These are phyloP conservation scores for Inga laurina DNA, from an alignment of 306 rosid species.

Conservation along the genomic window DNA sequence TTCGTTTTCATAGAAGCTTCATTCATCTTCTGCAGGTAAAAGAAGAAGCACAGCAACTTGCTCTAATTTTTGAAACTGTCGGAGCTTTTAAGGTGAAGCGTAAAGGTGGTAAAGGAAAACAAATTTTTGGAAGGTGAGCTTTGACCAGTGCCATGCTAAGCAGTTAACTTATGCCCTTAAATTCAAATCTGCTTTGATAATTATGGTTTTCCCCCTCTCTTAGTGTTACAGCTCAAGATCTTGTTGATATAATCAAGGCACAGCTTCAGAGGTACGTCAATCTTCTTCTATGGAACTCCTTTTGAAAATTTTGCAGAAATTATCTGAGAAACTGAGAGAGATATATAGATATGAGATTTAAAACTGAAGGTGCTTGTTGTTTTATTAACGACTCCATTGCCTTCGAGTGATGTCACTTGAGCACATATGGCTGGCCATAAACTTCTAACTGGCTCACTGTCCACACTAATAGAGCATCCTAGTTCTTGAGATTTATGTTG, in stretches of 20 bases:
- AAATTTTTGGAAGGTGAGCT: slow-evolving; percentile 81
- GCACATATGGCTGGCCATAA: not conserved
- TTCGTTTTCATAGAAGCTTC: not conserved
- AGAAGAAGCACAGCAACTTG: slow-evolving; percentile 96
- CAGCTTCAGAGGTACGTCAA: slow-evolving; percentile 80
- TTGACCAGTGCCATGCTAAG: slow-evolving; percentile 13
- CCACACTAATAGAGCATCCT: slow-evolving; percentile 5
- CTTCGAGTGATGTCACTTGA: not conserved
- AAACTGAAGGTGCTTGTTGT: not conserved
- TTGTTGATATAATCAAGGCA: slow-evolving; percentile 95
- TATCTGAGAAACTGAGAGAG: not conserved
- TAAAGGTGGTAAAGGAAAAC: slow-evolving; percentile 97
- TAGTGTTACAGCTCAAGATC: slow-evolving; percentile 96
- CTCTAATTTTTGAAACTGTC: slow-evolving; percentile 78
- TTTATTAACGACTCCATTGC: not conserved
- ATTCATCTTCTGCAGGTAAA: slow-evolving; percentile 58
- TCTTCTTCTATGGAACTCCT: slow-evolving; percentile 14
- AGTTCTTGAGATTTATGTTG: slow-evolving; percentile 10
- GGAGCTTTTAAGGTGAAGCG: slow-evolving; percentile 97
- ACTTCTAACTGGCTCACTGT: slow-evolving; percentile 5
- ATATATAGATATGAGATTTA: not conserved
- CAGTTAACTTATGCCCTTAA: slow-evolving; percentile 6
- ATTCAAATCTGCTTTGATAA: slow-evolving; percentile 30
- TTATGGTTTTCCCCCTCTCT: slow-evolving; percentile 27
- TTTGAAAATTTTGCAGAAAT: not conserved